These are phyloP conservation scores for Rhodotorula paludigena DNA, from an alignment of 768 basidiomycete genomes.

Conservation along the genomic window DNA sequence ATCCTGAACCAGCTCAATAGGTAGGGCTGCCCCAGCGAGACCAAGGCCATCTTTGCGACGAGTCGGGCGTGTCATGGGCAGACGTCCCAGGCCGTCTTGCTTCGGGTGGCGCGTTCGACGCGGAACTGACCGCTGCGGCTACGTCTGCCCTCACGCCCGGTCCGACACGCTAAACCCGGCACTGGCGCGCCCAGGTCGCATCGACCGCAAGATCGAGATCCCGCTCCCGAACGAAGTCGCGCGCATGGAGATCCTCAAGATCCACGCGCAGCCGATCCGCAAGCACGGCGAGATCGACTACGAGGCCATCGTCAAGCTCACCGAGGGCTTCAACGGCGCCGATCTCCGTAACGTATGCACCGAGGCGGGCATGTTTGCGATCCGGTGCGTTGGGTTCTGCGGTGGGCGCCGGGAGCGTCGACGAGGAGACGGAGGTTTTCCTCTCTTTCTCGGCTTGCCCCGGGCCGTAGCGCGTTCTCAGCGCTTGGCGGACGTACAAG, in stretches of 20 bases:
- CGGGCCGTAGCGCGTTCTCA: background rate
- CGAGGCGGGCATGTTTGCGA: slow-evolving; percentile 84
- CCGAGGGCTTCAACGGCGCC: slow-evolving; percentile 94
- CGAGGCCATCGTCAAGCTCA: slow-evolving; percentile 94
- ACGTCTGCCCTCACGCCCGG: background rate
- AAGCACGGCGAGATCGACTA: slow-evolving; percentile 91
- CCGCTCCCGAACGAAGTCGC: slow-evolving; percentile 96
- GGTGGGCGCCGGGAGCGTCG: no score
- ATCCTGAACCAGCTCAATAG: slow-evolving; percentile 99
- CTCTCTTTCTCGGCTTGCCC: background rate
- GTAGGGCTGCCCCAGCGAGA: slow-evolving; percentile 89
- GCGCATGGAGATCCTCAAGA: slow-evolving; percentile 92
- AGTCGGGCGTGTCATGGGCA: slow-evolving; percentile 56
- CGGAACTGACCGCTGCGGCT: no score
- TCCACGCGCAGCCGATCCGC: slow-evolving; percentile 88
- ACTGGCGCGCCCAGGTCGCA: slow-evolving; percentile 85
- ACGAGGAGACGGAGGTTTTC: no score
- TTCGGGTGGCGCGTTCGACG: no score
- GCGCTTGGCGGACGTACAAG: background rate
- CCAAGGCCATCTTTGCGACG: slow-evolving; percentile 99
- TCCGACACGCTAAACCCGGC: slow-evolving; percentile 98
- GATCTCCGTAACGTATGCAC: slow-evolving; percentile 77
- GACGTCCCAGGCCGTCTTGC: no score
- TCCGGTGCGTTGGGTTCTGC: slow-evolving; percentile 78
- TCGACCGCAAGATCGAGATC: slow-evolving; percentile 97